These are phyloP conservation scores for Rusavskia elegans DNA, from an alignment of 495 filamentous ascomycete genomes.

Conservation along the genomic window DNA sequence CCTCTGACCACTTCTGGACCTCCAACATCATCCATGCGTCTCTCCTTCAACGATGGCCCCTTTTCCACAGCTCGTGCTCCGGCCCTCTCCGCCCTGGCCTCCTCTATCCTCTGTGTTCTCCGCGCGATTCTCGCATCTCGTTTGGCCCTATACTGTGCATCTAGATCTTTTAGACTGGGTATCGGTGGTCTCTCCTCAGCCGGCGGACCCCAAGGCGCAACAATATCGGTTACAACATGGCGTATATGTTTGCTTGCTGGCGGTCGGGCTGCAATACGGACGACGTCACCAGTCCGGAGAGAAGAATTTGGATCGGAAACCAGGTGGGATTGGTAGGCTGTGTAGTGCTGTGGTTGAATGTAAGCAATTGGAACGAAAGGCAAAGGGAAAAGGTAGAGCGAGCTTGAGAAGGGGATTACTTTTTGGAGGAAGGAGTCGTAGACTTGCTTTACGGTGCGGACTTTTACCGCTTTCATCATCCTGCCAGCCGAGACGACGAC, in stretches of 20 bases:
- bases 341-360: constrained; percentile 20
- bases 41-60: constrained; percentile 4
- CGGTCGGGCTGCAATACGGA: constrained; percentile 37
- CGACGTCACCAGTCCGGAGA: constrained; percentile 48
- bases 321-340: constrained; percentile 22
- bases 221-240: constrained; percentile 51
- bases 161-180: constrained; percentile 36
- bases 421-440: constrained; percentile 30
- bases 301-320: constrained; percentile 58
- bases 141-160: constrained; percentile 22
- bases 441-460: constrained; percentile 23
- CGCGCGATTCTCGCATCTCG: constrained; percentile 8
- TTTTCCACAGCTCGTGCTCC: constrained; percentile 5
- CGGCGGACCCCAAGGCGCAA: constrained; percentile 46
- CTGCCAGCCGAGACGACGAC: constrained; percentile 54
- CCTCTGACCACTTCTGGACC: background rate
- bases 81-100: background rate
- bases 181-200: constrained; percentile 39
- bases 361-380: too few species aligned
- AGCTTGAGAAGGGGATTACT: constrained; percentile 15
- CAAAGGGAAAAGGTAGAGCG: too few species aligned
- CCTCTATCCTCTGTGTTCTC: constrained; percentile 22
- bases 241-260: constrained; percentile 39
- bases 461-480: constrained; percentile 58
- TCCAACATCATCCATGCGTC: background rate